These are phyloP conservation scores for Phyllosticta citriasiana DNA, from an alignment of 2,329 filamentous ascomycete genomes.

Conservation along the genomic window DNA sequence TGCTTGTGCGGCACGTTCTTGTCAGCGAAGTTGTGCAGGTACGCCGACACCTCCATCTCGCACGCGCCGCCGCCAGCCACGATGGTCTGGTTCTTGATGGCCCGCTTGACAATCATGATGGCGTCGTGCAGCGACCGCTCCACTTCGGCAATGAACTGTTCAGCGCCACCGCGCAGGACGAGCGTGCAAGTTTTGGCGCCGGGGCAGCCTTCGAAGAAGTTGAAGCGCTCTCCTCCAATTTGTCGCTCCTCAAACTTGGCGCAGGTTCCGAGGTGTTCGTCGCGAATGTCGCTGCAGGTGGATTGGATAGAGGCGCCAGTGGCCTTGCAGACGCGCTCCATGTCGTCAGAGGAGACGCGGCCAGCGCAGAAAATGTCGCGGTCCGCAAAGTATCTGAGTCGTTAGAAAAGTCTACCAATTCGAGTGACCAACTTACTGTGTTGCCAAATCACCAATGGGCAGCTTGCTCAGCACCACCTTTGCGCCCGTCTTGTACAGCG, in stretches of 20 bases:
- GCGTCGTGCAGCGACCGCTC: conserved; percentile 96
- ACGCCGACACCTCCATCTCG: conserved; percentile 95
- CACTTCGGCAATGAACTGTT: conserved; percentile 98
- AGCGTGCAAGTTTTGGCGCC: conserved; percentile 95
- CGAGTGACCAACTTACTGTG: conserved; percentile 49
- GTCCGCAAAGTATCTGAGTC: conserved; percentile 71
- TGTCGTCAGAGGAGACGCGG: conserved; percentile 79
- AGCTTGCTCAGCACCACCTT: conserved; percentile 97
- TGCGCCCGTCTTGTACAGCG: conserved; percentile 82
- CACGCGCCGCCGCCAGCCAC: conserved; percentile 89
- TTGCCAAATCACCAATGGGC: conserved; percentile 93
- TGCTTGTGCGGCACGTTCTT: conserved; percentile 90
- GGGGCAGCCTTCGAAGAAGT: conserved; percentile 95
- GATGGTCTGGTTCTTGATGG: conserved; percentile 87
- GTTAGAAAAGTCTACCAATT: background rate
- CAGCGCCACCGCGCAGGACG: conserved; percentile 86
- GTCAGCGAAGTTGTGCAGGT: conserved; percentile 87
- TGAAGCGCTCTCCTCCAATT: conserved; percentile 95
- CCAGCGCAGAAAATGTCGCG: conserved; percentile 97
- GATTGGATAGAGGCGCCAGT: conserved; percentile 41
- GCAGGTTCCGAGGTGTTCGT: conserved; percentile 87
- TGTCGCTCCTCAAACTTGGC: conserved; percentile 89
- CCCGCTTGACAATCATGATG: conserved; percentile 99
- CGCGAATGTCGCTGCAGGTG: conserved; percentile 5
- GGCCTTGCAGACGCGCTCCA: conserved; percentile 92